Conservation (phyloP, 2,329 filamentous ascomycete species). For the Epichloe gansuensis region DNA sequence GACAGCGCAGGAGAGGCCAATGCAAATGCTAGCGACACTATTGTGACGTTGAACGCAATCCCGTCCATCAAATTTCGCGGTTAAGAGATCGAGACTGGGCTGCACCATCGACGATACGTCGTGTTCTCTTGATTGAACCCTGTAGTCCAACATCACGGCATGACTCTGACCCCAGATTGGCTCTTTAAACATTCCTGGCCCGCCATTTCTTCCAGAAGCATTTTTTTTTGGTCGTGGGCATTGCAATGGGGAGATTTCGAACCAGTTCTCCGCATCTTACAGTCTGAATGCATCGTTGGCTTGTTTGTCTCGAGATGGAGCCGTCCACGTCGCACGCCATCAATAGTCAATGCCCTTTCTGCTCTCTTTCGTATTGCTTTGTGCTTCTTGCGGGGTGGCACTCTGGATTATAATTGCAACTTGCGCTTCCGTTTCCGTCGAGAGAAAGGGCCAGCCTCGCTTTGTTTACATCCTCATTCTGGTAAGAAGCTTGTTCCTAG, state of each 20-base stretch:
- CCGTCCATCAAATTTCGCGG: not conserved
- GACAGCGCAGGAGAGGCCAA: not conserved
- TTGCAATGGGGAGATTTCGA: too few relatives aligned
- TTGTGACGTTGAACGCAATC: constrained; percentile 1
- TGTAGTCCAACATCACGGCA: constrained; percentile 6
- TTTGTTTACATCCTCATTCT: not conserved
- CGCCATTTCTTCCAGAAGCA: not conserved
- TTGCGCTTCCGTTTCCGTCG: not conserved
- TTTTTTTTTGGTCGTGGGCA: too few relatives aligned
- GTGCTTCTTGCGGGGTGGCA: not conserved
- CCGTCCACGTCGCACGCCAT: not conserved
- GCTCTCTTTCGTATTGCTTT: too few relatives aligned
- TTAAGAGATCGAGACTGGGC: constrained; percentile 4
- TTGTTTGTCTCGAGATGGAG: not conserved
- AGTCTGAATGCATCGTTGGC: not conserved
- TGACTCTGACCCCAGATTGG: not conserved
- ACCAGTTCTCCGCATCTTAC: too few relatives aligned
- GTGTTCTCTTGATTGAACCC: constrained; percentile 2
- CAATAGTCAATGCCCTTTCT: too few relatives aligned
- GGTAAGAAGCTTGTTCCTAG: too few relatives aligned
- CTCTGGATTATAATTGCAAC: not conserved
- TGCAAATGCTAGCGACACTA: not conserved
- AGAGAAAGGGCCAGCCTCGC: not conserved
- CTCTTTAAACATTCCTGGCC: not conserved
- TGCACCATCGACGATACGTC: constrained; percentile 9